phyloP scores from a whole-genome alignment of 1,284 basidiomycete species.

The Cystobasidium slooffiae region DNA sequence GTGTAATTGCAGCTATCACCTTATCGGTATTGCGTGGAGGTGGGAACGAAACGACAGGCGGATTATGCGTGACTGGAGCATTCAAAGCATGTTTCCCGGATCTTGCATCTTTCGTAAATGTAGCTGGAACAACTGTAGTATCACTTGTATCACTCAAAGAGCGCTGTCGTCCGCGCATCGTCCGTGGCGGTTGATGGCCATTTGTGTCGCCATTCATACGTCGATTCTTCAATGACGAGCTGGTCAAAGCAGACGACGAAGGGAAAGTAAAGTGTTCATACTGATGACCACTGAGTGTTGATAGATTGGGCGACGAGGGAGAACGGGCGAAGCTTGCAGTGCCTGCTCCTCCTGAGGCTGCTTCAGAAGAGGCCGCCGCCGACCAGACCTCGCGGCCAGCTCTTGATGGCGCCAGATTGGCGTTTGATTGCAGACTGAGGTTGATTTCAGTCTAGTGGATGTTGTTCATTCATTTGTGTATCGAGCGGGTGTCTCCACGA shows the following conservation, averaged over 20 bases:
- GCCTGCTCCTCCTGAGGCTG: neutral
- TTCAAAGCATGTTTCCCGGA: neutral
- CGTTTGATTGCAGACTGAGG: neutral
- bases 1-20: neutral
- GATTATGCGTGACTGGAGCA: neutral
- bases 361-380: neutral
- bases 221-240: conserved; percentile 8
- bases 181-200: neutral
- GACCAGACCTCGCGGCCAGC: conserved; percentile 18
- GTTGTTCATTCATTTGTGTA: no score
- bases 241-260: conserved; percentile 12
- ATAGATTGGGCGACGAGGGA: conserved; percentile 5
- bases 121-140: conserved; percentile 29
- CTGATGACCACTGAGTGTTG: conserved; percentile 2
- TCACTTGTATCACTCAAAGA: conserved; percentile 36
- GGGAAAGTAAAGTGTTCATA: conserved; percentile 16
- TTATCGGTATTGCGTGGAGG: neutral
- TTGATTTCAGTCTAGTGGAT: neutral
- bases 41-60: neutral
- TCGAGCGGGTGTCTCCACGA: no score
- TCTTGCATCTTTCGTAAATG: conserved; percentile 19
- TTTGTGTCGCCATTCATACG: conserved; percentile 19
- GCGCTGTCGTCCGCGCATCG: conserved; percentile 1
- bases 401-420: conserved; percentile 20
- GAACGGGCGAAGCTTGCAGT: neutral